Base-by-base conservation (phyloP, 1,284 basidiomycete genomes). In the Marasmius sp. region DNA sequence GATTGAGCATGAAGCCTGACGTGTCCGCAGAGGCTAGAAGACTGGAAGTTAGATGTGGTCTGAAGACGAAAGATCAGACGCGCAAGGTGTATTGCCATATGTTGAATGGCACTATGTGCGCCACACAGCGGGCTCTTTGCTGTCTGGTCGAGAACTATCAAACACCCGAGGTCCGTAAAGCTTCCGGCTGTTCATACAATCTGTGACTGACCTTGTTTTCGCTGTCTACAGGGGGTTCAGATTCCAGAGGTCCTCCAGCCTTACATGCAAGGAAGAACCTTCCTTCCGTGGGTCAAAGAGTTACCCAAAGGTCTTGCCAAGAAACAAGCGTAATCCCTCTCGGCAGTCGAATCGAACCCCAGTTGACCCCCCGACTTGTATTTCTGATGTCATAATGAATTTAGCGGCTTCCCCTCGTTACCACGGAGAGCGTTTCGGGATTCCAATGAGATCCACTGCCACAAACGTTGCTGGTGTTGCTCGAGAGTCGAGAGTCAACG, bases 141-240 rank as follows among this genome's bases (percentile, higher is more conserved):
- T 98, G 97, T 77, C 71, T 99, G 53, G 97, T 95, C n/a, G 97
- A 99, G 79, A 99, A 99, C 78, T 96, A 96, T 75, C 97, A 99
- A 79, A 98, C 95, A 0, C 84, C 90, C 0, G 95, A 98, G 61
- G 94, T 95, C 71, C 54, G 56, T 18, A 11, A 33, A 61, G 8
- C 37, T 50, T 22, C 33, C 22, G 41, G 10, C 16, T 38, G 22
- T 18, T 49, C 33, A 16, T 34, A 8, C n/a, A n/a, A 47, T 18
- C n/a, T n/a, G 20, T n/a, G 2, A 39, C 38, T 58, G 18, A 37
- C 61, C 59, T 52, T 61, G 51, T 57, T 57, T 49, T 43, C 33
- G 41, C 14, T 18, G 38, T 39, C 12, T 20, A 37, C 70, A 96
- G 89, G 97, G 97, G 53, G 80, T 98, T 64, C 82, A 86, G 63